Conservation (phyloP, 352 stramenopile genomes). For the Phytopythium kandeliae region DNA sequence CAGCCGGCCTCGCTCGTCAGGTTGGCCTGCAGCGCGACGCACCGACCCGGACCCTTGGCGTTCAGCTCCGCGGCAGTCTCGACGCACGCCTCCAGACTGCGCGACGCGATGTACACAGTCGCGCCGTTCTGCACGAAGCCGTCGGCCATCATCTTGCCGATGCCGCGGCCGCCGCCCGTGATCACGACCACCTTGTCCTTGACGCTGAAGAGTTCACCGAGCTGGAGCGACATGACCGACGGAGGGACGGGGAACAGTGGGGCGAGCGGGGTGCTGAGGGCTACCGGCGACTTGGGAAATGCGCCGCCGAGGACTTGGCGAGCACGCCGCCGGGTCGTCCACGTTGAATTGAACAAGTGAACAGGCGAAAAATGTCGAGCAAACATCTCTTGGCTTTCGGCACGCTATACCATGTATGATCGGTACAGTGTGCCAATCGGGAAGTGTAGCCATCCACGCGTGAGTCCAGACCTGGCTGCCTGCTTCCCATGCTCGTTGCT, state of each 20-base stretch:
- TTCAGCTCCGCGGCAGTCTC: conserved; percentile 62
- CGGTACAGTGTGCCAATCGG: no score
- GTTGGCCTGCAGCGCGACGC: conserved; percentile 35
- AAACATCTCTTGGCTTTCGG: no score
- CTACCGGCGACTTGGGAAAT: neutral
- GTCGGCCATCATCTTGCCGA: conserved; percentile 95
- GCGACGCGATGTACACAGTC: conserved; percentile 87
- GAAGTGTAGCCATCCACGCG: no score
- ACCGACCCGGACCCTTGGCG: conserved; percentile 48
- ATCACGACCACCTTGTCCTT: conserved; percentile 85
- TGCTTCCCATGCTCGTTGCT: no score
- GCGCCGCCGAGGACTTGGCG: no score
- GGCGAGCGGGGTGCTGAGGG: neutral
- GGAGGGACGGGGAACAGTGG: neutral
- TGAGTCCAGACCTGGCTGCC: no score
- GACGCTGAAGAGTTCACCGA: conserved; percentile 54
- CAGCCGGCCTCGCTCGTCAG: conserved; percentile 21
- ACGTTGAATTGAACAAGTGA: neutral
- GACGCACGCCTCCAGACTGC: conserved; percentile 76
- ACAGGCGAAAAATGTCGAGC: neutral
- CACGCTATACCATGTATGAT: no score
- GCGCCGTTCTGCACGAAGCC: conserved; percentile 90
- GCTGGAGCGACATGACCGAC: conserved; percentile 17
- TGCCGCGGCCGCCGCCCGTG: conserved; percentile 91
- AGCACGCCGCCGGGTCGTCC: no score